Base-by-base conservation (phyloP, 106 monocot genomes). In the Dactylorhiza incarnata region DNA sequence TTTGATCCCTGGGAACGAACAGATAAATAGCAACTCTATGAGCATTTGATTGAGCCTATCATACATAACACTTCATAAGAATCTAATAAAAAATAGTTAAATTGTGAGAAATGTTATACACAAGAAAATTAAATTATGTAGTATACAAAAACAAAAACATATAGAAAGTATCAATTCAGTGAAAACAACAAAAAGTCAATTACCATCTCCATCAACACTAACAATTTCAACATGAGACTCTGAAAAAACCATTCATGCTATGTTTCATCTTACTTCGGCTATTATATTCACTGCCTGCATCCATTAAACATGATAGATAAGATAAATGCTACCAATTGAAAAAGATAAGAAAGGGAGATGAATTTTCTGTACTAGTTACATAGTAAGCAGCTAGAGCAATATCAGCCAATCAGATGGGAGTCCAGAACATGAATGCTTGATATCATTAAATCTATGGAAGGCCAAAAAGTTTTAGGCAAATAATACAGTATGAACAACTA, bases 241-340 rank as follows among this genome's bases (percentile, higher is more conserved):
- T 56, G 22, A 56, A 12, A n/a, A 75, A 75, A 69, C 55, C 74
- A 52, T 73, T 81, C 59, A 81, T 78, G 9, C 11, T 48, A 78
- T 80, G 78, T 78, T 73, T 78, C 43, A 24, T 56, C 74, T 79
- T 85, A 22, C 23, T 63, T 43, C 77, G 85, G 46, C 73, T 74
- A 10, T 74, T 74, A 24, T 74, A 76, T 76, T 87, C 90, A 65
- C 76, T 81, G 29, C 83, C 90, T 90, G 81, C 15, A 46, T 63
- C 7, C 44, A 82, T 52, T 68, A 25, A 68, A 74, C 16, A 75
- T 29, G 16, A 5, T 23, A 23, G 22, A 66, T 65, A 63, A 78
- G 19, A 17, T 44, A 52, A 51, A 52, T 7, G 23, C 7, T 20
- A 67, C 12, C 9, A 26, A 44, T 15, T 10, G 69, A 76, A 37